Conservation (phyloP, 2,329 filamentous ascomycete genomes). For the Calonectria ilicicola region DNA sequence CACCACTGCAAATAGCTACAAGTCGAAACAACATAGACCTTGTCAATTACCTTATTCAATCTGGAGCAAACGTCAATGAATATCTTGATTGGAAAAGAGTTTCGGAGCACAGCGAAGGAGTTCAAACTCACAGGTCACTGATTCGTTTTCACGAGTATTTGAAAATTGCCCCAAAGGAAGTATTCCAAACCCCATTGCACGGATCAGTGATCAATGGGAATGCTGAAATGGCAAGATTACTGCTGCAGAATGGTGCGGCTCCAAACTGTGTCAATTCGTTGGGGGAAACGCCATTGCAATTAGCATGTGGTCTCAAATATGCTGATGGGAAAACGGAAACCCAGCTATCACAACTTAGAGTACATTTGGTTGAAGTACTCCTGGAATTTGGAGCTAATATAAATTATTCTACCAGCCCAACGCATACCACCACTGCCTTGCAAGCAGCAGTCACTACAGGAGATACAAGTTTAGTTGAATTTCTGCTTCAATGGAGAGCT, state of each 20-base stretch:
- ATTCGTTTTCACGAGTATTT: not conserved
- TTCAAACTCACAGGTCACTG: not conserved
- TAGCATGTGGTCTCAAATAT: not conserved
- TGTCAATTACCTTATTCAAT: not conserved
- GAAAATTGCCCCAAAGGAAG: not conserved
- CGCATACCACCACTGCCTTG: not conserved
- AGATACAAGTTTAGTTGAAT: not conserved
- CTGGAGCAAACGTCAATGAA: not conserved
- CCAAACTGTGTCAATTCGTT: not conserved
- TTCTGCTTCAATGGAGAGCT: not conserved
- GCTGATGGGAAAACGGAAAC: not conserved
- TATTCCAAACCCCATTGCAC: not conserved
- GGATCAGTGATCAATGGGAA: not conserved
- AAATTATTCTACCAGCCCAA: not conserved
- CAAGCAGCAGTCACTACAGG: not conserved
- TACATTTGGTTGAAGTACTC: not conserved
- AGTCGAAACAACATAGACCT: not conserved
- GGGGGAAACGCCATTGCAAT: not conserved
- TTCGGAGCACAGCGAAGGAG: not conserved
- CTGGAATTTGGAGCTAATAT: not conserved
- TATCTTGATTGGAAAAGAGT: not conserved
- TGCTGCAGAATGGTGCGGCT: not conserved
- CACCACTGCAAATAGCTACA: not conserved
- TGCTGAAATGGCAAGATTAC: not conserved
- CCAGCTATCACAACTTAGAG: not conserved